Evolutionary conservation across 805 yeast species (phyloP).

Genomic region (Dipodascus geniculatus): DNA sequence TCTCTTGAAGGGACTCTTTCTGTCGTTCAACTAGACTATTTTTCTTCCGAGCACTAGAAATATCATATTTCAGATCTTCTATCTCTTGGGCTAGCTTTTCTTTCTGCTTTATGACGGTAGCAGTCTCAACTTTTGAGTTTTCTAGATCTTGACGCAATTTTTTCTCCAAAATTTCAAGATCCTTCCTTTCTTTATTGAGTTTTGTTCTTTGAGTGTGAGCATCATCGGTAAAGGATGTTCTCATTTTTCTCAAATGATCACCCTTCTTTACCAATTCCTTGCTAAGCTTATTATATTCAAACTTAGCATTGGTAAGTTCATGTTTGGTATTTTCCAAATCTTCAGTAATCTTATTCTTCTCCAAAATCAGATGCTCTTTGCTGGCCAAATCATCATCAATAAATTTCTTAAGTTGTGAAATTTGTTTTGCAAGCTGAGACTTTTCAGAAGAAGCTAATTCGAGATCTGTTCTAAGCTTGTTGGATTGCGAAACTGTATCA

Average conservation of each 20-base stretch:
- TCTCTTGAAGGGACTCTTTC: conserved; percentile 12
- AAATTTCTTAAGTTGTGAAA: conserved; percentile 11
- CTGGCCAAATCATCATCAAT: conserved; percentile 13
- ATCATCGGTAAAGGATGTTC: conserved; percentile 11
- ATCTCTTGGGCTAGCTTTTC: conserved; percentile 18
- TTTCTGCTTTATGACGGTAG: conserved; percentile 10
- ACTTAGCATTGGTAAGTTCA: conserved; percentile 7
- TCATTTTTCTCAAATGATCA: conserved; percentile 15
- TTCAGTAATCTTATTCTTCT: conserved; percentile 9
- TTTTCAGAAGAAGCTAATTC: conserved; percentile 4
- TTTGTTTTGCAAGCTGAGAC: conserved; percentile 8
- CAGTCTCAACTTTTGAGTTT: conserved; percentile 9
- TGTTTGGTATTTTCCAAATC: conserved; percentile 12
- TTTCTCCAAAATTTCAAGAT: conserved; percentile 28
- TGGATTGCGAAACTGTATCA: conserved; percentile 3
- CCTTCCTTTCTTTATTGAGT: conserved; percentile 35
- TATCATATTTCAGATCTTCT: conserved; percentile 21
- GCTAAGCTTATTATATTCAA: conserved; percentile 12
- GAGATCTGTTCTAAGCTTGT: conserved; percentile 5
- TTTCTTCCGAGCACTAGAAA: conserved; percentile 15
- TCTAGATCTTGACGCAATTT: conserved; percentile 16
- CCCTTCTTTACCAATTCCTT: conserved; percentile 13
- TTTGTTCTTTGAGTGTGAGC: conserved; percentile 24
- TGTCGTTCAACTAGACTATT: conserved; percentile 14
- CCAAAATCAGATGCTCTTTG: conserved; percentile 12